Evolutionary conservation across 306 rosid genomes (phyloP), one percentile per base, ranked within the genome.

Genomic region (Pyrus communis): DNA sequence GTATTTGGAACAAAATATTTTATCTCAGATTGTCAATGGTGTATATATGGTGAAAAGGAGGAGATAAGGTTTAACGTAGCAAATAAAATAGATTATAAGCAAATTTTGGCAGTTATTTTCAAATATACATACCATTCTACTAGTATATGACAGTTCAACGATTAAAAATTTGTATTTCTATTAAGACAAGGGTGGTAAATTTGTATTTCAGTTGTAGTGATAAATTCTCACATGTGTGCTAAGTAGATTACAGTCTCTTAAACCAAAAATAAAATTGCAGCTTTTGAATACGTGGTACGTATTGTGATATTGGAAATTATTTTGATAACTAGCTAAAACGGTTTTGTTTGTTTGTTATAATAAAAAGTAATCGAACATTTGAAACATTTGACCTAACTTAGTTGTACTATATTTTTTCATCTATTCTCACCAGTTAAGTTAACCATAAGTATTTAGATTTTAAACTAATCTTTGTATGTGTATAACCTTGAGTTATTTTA

Each of bases 211-310:
- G 54, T 4, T 46, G 3, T 49, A 17, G 17, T 1, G 0, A 18
- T 49, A 58, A 14, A 58, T 7, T 1, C 14, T 11, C 3, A 0
- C 0, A 0, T 1, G 0, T 0, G 3, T 0, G 2, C 7, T 2
- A 58, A 58, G 0, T 21, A n/a, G 7, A 1, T 57, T 57, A 57
- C 28, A 9, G 0, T 10, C n/a, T 22, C 28, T n/a, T 10, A 22
- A 0, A 22, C 1, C 13, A 3, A 27, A 61, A 27, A 6, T 7
- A 61, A 57, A 49, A 5, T 49, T 49, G 6, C 15, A 58, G 22
- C 5, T 58, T 58, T n/a, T 58, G 17, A 4, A 49, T 15, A 49
- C 17, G 2, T 49, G 55, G 21, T 15, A 35, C 40, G 9, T 7
- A 18, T 49, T 49, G 55, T 49, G 1, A 49, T 8, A 14, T 49